phyloP scores from a whole-genome alignment of 371 early-diverging fungal genomes.

The Actinomucor elegans region DNA sequence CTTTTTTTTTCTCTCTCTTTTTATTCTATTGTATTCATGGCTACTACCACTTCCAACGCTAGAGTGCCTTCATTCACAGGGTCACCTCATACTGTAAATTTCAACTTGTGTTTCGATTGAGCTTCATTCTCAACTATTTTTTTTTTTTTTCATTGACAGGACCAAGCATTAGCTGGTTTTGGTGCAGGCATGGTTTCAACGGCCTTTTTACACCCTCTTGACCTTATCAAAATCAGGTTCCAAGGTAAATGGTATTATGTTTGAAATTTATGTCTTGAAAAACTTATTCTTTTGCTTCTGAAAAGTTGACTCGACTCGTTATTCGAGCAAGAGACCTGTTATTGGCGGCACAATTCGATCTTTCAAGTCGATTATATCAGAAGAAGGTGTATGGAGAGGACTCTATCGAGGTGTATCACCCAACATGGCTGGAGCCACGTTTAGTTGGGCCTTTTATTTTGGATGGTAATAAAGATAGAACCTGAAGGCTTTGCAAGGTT shows the following conservation, averaged over 20 bases:
- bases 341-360: conserved; percentile 74
- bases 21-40: neutral
- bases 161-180: conserved; percentile 90
- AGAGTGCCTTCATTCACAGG: conserved; percentile 20
- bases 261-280: too few relatives aligned
- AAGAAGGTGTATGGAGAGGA: conserved; percentile 64
- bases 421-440: conserved; percentile 89
- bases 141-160: conserved; percentile 49
- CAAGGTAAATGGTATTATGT: conserved; percentile 81
- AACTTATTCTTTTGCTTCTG: too few relatives aligned
- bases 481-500: too few relatives aligned
- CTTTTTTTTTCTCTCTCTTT: neutral
- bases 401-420: conserved; percentile 90
- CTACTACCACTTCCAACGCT: neutral
- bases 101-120: too few relatives aligned
- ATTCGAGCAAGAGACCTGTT: conserved; percentile 39
- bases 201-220: conserved; percentile 83
- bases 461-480: conserved; percentile 61
- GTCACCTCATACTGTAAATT: conserved; percentile 22
- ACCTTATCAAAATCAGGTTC: conserved; percentile 88
- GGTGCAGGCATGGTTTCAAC: conserved; percentile 87
- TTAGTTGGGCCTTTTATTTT: conserved; percentile 96
- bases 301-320: conserved; percentile 56
- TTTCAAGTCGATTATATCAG: conserved; percentile 53
- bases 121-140: too few relatives aligned